Evolutionary conservation across 2,329 filamentous ascomycete genomes (phyloP).

Genomic region (Talaromyces amestolkiae): DNA sequence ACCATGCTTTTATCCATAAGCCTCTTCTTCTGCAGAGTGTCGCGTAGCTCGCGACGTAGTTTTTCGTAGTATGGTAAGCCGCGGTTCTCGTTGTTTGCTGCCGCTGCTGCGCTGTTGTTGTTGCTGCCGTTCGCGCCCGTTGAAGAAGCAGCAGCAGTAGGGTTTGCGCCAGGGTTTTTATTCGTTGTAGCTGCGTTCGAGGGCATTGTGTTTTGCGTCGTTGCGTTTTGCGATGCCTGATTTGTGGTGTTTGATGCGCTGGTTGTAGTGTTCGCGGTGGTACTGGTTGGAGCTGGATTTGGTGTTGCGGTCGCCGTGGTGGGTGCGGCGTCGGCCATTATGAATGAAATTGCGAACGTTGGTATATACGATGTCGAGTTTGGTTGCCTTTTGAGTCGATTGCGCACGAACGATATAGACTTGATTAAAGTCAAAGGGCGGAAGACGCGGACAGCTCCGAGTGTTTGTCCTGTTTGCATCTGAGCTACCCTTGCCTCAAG

Average conservation of each 20-base stretch:
- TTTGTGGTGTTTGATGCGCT: background rate
- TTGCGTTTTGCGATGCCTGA: background rate
- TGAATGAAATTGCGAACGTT: background rate
- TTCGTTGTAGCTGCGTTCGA: background rate
- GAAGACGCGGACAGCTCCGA: background rate
- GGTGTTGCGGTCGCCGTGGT: background rate
- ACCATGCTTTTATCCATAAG: conserved; percentile 62
- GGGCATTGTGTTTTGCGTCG: background rate
- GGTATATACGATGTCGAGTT: background rate
- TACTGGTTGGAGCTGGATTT: conserved; percentile 22
- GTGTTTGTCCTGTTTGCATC: conserved; percentile 40
- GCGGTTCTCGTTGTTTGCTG: conserved; percentile 33
- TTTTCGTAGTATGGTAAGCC: conserved; percentile 69
- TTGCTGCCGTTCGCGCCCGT: background rate
- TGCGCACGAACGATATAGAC: background rate
- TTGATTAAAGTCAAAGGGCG: background rate
- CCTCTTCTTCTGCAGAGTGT: conserved; percentile 65
- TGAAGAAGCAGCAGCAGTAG: conserved; percentile 14
- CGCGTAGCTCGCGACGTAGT: conserved; percentile 64
- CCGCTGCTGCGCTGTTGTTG: conserved; percentile 15
- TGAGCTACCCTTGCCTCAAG: conserved; percentile 1
- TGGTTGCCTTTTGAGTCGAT: background rate
- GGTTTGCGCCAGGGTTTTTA: conserved; percentile 16
- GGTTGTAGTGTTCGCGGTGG: conserved; percentile 14
- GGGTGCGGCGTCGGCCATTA: conserved; percentile 14